These are phyloP conservation scores for Scortechinia acanthostroma DNA, from an alignment of 2,329 filamentous ascomycete species.

Conservation along the genomic window DNA sequence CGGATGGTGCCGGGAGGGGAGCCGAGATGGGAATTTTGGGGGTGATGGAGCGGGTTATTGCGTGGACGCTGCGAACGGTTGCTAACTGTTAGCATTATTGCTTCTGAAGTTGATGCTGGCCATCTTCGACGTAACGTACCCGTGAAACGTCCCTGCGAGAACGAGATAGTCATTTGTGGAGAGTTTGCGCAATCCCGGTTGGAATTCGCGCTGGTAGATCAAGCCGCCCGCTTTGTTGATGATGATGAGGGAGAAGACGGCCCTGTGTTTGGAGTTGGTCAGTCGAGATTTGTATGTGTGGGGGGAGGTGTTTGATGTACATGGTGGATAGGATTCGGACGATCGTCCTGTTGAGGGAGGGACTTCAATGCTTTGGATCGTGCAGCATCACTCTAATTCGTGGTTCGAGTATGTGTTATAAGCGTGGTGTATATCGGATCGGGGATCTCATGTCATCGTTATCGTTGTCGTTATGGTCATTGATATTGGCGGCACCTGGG, in stretches of 20 bases:
- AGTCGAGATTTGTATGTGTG: no score
- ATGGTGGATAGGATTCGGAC: not conserved
- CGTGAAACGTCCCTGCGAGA: slow-evolving; percentile 93
- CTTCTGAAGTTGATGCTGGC: no score
- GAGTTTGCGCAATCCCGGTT: slow-evolving; percentile 77
- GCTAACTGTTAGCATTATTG: no score
- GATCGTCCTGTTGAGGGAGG: not conserved
- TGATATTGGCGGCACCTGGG: no score
- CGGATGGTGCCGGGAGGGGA: slow-evolving; percentile 21
- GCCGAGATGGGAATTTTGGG: slow-evolving; percentile 11
- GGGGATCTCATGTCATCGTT: no score
- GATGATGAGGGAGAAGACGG: slow-evolving; percentile 88
- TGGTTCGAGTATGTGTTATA: no score
- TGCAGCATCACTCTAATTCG: no score
- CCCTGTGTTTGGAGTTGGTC: slow-evolving; percentile 63
- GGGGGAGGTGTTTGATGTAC: no score
- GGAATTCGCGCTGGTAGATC: slow-evolving; percentile 91
- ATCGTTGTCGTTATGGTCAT: no score
- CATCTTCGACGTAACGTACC: no score
- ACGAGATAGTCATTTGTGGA: slow-evolving; percentile 95
- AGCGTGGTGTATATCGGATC: no score
- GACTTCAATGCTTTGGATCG: no score
- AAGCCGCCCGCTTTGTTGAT: slow-evolving; percentile 98
- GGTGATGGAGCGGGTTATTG: slow-evolving; percentile 58
- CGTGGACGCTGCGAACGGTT: slow-evolving; percentile 45